Evolutionary conservation across 768 basidiomycete species (phyloP).

Genomic region (Neoboletus brunneissimus): DNA sequence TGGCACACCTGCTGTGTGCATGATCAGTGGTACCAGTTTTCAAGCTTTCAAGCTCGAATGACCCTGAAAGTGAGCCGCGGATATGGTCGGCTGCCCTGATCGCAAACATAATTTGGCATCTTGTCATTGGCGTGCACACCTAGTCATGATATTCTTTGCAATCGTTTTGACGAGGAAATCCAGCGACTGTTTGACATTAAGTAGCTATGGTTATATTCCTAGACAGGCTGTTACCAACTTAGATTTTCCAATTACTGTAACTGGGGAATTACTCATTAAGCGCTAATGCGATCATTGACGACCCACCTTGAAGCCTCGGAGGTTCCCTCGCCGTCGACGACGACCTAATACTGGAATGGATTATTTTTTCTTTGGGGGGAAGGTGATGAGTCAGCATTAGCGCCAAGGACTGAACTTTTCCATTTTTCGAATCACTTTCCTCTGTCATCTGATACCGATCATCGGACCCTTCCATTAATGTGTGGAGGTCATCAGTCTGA

Average conservation of each 20-base stretch:
- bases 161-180: not conserved
- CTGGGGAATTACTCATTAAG: not conserved
- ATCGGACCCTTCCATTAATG: not conserved
- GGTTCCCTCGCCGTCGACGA: too few relatives aligned
- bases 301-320: too few relatives aligned
- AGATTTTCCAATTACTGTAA: not conserved
- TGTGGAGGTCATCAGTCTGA: not conserved
- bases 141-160: too few relatives aligned
- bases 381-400: not conserved
- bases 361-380: too few relatives aligned
- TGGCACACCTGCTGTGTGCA: not conserved
- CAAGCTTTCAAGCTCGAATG: not conserved
- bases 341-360: too few relatives aligned
- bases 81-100: not conserved
- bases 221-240: too few relatives aligned
- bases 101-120: not conserved
- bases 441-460: not conserved
- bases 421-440: not conserved
- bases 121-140: too few relatives aligned
- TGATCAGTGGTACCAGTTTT: not conserved
- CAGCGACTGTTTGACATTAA: not conserved
- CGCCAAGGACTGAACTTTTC: not conserved
- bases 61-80: not conserved
- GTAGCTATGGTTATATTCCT: not conserved
- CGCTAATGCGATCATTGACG: too few relatives aligned